Percentiles rank a stretch among this genome's conserved stretches.
Conservation (phyloP, 2,329 filamentous ascomycete genomes). For the Fusarium sp. region DNA sequence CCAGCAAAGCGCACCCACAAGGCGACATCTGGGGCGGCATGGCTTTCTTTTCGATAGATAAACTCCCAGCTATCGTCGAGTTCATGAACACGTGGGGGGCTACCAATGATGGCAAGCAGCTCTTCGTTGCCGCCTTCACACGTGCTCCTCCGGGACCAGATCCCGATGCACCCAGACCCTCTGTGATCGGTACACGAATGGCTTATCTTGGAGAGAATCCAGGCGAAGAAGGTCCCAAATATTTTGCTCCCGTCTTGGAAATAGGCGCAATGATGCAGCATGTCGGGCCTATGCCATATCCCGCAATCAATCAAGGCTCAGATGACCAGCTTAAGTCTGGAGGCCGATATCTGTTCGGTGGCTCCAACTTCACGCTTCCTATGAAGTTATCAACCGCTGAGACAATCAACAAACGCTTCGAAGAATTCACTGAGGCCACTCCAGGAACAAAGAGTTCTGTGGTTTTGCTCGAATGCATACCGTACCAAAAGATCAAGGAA, state of each 20-base stretch:
- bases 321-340: constrained; percentile 53
- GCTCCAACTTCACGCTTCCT: constrained; percentile 57
- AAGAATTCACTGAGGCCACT: constrained; percentile 26
- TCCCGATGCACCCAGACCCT: constrained; percentile 34
- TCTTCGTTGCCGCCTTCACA: constrained; percentile 30
- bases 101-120: constrained; percentile 40
- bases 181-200: constrained; percentile 30
- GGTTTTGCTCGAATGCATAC: constrained; percentile 38
- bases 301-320: constrained; percentile 52
- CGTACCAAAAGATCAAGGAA: constrained; percentile 18
- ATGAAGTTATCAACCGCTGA: constrained; percentile 45
- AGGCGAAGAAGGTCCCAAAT: constrained; percentile 33
- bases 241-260: constrained; percentile 53
- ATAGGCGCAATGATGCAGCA: constrained; percentile 53
- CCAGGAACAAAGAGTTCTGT: constrained; percentile 26
- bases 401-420: constrained; percentile 32
- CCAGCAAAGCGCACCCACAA: constrained; percentile 48
- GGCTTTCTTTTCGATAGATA: constrained; percentile 42
- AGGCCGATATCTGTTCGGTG: constrained; percentile 54
- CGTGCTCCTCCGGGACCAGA: constrained; percentile 37
- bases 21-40: constrained; percentile 49
- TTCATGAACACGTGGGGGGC: constrained; percentile 47
- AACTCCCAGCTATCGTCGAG: constrained; percentile 46
- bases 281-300: constrained; percentile 55
- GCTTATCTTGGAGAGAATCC: constrained; percentile 38